These are phyloP conservation scores for Lasiodiplodia hormozganensis DNA, from an alignment of 2,329 filamentous ascomycete genomes.

Conservation along the genomic window DNA sequence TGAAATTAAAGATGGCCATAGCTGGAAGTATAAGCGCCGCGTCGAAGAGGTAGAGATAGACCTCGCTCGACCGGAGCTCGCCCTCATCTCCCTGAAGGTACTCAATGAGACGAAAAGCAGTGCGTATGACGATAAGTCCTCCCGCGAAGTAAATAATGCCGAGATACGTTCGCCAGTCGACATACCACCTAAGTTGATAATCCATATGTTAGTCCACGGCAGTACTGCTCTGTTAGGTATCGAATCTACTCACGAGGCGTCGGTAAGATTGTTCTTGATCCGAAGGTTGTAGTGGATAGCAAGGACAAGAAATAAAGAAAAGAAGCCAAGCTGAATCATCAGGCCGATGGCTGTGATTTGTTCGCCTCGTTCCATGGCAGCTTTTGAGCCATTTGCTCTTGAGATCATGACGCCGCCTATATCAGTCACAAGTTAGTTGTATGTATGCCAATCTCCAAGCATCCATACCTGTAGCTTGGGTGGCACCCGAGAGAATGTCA, in stretches of 20 bases:
- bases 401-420: not conserved
- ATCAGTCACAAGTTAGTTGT: not conserved
- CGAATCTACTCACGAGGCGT: not conserved
- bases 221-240: too few relatives aligned
- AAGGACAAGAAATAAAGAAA: conserved; percentile 55
- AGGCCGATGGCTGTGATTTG: conserved; percentile 58
- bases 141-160: conserved; percentile 52
- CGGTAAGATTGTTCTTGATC: conserved; percentile 33
- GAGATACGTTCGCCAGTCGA: conserved; percentile 45
- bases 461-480: conserved; percentile 40
- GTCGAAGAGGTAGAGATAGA: conserved; percentile 57
- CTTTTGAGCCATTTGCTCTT: not conserved
- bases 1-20: conserved; percentile 47
- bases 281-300: conserved; percentile 39
- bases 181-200: too few relatives aligned
- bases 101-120: conserved; percentile 57
- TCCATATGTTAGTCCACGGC: too few relatives aligned
- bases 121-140: conserved; percentile 56
- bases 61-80: conserved; percentile 53
- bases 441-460: not conserved
- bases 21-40: conserved; percentile 53
- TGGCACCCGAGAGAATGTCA: conserved; percentile 50
- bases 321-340: conserved; percentile 58
- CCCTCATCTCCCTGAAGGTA: conserved; percentile 55
- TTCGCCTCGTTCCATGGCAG: conserved; percentile 39